Evolutionary conservation across 202 grass and related monocot genomes (phyloP), one percentile per base, ranked within the genome.

Genomic region (Panicum virgatum): DNA sequence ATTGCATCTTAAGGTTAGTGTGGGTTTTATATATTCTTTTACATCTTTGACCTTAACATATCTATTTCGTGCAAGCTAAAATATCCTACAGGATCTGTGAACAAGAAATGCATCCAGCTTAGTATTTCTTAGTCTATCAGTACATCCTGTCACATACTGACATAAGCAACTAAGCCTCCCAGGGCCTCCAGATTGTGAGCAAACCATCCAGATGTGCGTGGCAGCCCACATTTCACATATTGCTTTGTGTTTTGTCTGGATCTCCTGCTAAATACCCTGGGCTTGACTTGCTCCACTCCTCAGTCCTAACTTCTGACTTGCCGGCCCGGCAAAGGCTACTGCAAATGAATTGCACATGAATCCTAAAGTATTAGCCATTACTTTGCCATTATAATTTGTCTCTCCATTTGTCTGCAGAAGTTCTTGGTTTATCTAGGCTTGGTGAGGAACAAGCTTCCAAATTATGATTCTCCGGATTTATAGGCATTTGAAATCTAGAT

Each of bases 1-100:
- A 83, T 78, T 98, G 46, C 83, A 84, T 65, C 50, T 98, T 62
- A 83, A 94, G 95, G 95, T 98, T 69, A 72, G 84, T 72, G 2
- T 62, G 48, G 14, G 43, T 78, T 42, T 84, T 5, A 51, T 62
- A 20, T 74, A 51, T 72, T 74, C 57, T 83, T 66, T 54, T 43
- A 25, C 16, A 36, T 37, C 71, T 69, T 79, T 7, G 65, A 58
- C 7, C 32, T 80, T 25, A 48, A 5, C 9, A 12, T 0, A 44
- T 40, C 1, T 73, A 62, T 79, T 75, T 27, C 15, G 3, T 81
- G 76, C 43, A 80, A 75, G 40, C 42, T 75, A 84, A 43, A 84
- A n/a, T 48, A 75, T 50, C 29, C 8, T 75, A 62, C 12, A 80
- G 23, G 29, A 69, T 5, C 30, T 62, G 61, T 25, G 73, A 62